Evolutionary conservation across 805 yeast species (phyloP), one percentile per base, ranked within the genome.

Genomic region (Isabelozyma pseudorhagii): DNA sequence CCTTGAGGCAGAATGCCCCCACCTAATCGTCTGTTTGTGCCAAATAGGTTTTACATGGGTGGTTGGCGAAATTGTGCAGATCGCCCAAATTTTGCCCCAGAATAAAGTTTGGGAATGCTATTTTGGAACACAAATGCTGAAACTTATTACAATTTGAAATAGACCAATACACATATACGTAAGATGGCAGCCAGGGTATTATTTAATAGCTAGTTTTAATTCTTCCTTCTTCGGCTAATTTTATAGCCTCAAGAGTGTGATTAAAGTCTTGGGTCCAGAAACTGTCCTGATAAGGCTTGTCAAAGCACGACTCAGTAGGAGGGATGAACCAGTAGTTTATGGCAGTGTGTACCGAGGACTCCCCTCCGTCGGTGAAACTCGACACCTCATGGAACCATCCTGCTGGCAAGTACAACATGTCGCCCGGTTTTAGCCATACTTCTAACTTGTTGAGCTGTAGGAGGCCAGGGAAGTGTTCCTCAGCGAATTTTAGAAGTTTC

Each of bases 321-420:
- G 92, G 89, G 7, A 81, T 72, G 60, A 81, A 85, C 93, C 93
- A 87, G 64, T 86, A 87, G 60, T 87, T 87, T 9, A 85, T 57
- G 0, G 92, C 91, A 36, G 80, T 71, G 57, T 87, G 93, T 3
- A 74, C 66, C 9, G 56, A 44, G 25, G 48, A 38, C 10, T 36
- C 13, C 8, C 14, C 54, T 6, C 51, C 55, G 8, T 61, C 62
- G 3, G 85, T 84, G 61, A 72, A 84, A 8, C 89, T 83, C 1
- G 88, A 79, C 2, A 87, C 93, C 62, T 87, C 93, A 61, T 87
- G 93, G 58, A 87, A 87, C 92, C 92, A 87, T 3, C 93, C 91
- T 1, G 87, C 79, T 0, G 93, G 93, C 25, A 87, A 61, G 59
- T 80, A 87, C 18, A 87, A 62, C 84, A 84, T 81, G 45, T 85